phyloP scores from a whole-genome alignment of 495 filamentous ascomycete species.

The Trichoderma parareesei region DNA sequence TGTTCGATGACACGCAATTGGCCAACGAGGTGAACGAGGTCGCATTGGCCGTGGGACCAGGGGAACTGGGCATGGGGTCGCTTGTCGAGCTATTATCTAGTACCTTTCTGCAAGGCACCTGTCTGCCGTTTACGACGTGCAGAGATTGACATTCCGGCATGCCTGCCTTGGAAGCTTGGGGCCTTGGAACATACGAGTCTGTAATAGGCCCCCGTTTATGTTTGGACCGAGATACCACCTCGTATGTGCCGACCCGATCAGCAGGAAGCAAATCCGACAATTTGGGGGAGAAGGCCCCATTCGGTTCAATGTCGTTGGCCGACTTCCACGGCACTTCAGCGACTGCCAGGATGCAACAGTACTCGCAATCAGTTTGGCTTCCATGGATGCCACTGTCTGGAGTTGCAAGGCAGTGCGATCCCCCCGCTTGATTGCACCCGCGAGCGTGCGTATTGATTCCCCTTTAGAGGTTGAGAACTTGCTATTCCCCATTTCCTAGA shows the following conservation, averaged over 20 bases:
- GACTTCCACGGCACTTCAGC: no score
- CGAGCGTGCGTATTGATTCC: neutral
- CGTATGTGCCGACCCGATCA: neutral
- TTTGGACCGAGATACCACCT: neutral
- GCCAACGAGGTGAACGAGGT: neutral
- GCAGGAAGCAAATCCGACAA: neutral
- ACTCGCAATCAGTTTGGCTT: neutral
- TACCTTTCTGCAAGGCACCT: conserved; percentile 6
- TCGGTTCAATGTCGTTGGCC: no score
- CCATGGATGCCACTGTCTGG: neutral
- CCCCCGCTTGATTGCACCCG: no score
- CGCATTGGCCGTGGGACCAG: neutral
- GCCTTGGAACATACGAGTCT: no score
- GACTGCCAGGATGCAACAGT: neutral
- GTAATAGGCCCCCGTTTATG: neutral
- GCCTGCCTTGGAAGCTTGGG: no score
- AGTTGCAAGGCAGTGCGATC: neutral
- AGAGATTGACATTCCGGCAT: neutral
- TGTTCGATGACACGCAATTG: neutral
- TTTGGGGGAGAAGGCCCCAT: neutral
- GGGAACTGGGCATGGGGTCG: neutral
- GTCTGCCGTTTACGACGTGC: neutral
- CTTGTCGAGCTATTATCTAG: conserved; percentile 4
- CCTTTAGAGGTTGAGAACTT: neutral
- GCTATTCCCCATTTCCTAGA: neutral